Conservation (phyloP, 108 stramenopile genomes). For the Pseudonitzschia multiseries region DNA sequence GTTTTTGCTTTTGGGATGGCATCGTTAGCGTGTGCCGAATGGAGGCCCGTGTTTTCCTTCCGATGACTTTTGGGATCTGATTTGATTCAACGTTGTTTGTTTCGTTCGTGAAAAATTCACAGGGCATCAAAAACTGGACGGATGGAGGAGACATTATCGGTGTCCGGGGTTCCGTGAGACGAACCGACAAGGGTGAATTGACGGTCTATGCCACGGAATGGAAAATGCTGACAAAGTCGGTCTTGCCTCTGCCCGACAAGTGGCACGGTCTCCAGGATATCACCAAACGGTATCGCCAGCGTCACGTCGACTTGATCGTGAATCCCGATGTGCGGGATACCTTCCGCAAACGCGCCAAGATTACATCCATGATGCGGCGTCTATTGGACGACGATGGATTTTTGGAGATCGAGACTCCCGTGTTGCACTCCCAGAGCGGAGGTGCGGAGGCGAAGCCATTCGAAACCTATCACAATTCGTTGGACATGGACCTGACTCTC, state of each 20-base stretch:
- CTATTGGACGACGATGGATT: slow-evolving; percentile 90
- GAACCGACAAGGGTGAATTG: slow-evolving; percentile 96
- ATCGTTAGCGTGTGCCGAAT: no score
- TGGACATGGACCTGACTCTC: slow-evolving; percentile 91
- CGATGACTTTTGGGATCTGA: not conserved
- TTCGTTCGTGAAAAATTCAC: not conserved
- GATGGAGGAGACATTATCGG: slow-evolving; percentile 96
- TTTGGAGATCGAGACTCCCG: slow-evolving; percentile 99
- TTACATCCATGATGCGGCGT: slow-evolving; percentile 87
- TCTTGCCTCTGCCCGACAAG: slow-evolving; percentile 94
- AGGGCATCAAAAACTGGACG: slow-evolving; percentile 92
- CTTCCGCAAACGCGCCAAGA: slow-evolving; percentile 87
- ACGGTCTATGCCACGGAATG: slow-evolving; percentile 92
- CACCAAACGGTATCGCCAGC: slow-evolving; percentile 91
- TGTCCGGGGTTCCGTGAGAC: slow-evolving; percentile 85
- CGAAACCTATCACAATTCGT: slow-evolving; percentile 94
- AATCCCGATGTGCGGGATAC: slow-evolving; percentile 92
- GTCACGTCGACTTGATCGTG: slow-evolving; percentile 95
- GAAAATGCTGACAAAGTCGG: slow-evolving; percentile 95
- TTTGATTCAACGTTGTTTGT: not conserved
- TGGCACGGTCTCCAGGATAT: slow-evolving; percentile 94
- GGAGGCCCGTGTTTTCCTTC: not conserved
- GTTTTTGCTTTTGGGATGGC: no score
- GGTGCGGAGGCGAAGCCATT: slow-evolving; percentile 99
- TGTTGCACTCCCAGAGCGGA: slow-evolving; percentile 90